phyloP scores from a whole-genome alignment of 2,329 filamentous ascomycete genomes.

The Zalaria obscura region DNA sequence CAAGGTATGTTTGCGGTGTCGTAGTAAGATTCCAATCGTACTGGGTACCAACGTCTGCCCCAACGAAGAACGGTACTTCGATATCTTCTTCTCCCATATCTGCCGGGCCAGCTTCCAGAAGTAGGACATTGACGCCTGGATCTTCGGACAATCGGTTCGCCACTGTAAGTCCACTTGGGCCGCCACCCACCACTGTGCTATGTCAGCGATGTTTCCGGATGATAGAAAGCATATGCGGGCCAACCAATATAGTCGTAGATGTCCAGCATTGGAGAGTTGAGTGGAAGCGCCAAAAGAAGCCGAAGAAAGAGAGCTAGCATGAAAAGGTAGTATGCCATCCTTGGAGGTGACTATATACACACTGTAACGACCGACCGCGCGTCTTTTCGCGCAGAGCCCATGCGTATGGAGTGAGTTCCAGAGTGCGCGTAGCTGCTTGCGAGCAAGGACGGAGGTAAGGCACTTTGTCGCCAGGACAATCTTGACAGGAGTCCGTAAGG shows the following conservation, averaged over 20 bases:
- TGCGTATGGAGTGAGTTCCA: too few relatives aligned
- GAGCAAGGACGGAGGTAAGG: too few relatives aligned
- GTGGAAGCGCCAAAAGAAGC: slow-evolving; percentile 7
- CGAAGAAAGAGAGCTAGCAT: background rate
- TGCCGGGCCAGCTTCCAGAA: slow-evolving; percentile 17
- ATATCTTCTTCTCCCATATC: slow-evolving; percentile 11
- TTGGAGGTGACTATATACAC: too few relatives aligned
- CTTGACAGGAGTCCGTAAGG: too few relatives aligned
- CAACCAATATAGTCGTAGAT: slow-evolving; percentile 16
- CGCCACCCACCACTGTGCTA: slow-evolving; percentile 14
- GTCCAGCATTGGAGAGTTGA: slow-evolving; percentile 14
- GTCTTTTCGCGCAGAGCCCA: too few relatives aligned
- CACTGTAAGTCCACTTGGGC: slow-evolving; percentile 15
- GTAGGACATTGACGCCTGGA: slow-evolving; percentile 13
- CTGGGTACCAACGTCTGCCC: slow-evolving; percentile 11
- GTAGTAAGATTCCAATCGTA: slow-evolving; percentile 17
- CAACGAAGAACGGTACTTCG: slow-evolving; percentile 14
- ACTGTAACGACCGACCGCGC: too few relatives aligned
- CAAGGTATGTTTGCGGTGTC: slow-evolving; percentile 11
- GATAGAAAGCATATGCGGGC: background rate
- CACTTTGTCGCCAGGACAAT: too few relatives aligned
- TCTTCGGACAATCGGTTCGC: slow-evolving; percentile 18
- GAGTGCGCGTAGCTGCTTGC: too few relatives aligned
- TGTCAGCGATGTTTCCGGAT: background rate
- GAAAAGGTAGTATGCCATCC: too few relatives aligned